Evolutionary conservation across 306 rosid species (phyloP).

Genomic region (Acacia acuminata): DNA sequence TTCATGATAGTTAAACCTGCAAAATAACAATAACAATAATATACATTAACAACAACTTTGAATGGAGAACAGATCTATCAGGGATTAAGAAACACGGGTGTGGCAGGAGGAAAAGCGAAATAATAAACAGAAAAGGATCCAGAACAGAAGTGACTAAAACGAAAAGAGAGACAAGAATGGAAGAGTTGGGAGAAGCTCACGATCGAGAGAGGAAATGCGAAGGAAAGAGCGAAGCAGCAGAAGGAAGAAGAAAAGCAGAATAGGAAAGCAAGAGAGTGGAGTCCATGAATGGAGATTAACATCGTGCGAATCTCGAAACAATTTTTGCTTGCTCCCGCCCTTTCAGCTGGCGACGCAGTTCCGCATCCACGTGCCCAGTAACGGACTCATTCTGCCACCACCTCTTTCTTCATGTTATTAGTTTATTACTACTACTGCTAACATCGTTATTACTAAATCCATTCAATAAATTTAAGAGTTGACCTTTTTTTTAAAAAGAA

Average conservation of each 20-base stretch:
- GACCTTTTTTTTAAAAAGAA: too few species aligned
- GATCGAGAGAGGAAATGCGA: background rate
- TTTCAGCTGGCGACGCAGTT: background rate
- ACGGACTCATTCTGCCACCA: background rate
- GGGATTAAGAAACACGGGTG: background rate
- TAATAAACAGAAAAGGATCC: background rate
- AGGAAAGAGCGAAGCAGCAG: slow-evolving; percentile 12
- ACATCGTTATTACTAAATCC: too few species aligned
- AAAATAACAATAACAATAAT: background rate
- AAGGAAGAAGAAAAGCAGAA: background rate
- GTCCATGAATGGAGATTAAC: background rate
- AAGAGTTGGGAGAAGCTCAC: slow-evolving; percentile 27
- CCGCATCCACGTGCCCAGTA: background rate
- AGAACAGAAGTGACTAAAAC: background rate
- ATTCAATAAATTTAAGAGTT: too few species aligned
- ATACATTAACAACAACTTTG: background rate
- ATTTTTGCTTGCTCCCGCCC: background rate
- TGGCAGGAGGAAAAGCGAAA: background rate
- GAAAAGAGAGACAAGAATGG: background rate
- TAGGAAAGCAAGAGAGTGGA: background rate
- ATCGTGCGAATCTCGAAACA: background rate
- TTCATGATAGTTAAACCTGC: slow-evolving; percentile 33
- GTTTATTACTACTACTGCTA: too few species aligned
- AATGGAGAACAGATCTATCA: background rate
- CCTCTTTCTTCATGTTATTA: background rate